A percentile compares a stretch with the other conserved stretches of the same genome.
These are phyloP conservation scores for Pestalotiopsis sp. DNA, from an alignment of 2,329 filamentous ascomycete genomes.

Conservation along the genomic window DNA sequence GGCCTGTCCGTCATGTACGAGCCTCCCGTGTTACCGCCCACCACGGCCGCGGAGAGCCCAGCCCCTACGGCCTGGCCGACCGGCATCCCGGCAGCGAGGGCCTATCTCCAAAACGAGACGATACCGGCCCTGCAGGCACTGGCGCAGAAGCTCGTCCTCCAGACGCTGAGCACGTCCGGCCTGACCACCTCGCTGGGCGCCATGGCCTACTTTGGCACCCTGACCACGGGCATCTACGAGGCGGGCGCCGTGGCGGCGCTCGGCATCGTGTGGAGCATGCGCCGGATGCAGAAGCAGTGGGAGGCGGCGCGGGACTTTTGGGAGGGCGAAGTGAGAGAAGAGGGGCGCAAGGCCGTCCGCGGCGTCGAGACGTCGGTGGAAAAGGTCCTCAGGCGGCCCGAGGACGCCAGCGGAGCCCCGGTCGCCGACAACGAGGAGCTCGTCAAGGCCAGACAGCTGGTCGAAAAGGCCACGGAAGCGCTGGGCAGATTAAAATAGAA, in stretches of 20 bases:
- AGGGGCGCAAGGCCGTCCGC: slow-evolving; percentile 64
- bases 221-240: slow-evolving; percentile 59
- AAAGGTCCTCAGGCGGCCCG: slow-evolving; percentile 40
- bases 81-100: slow-evolving; percentile 73
- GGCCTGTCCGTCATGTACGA: neutral
- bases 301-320: slow-evolving; percentile 62
- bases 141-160: slow-evolving; percentile 73
- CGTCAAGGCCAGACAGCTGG: slow-evolving; percentile 43
- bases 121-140: slow-evolving; percentile 73
- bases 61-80: slow-evolving; percentile 65
- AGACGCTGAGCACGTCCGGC: slow-evolving; percentile 73
- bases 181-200: slow-evolving; percentile 57
- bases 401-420: slow-evolving; percentile 24
- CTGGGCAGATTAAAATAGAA: slow-evolving; percentile 48
- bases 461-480: slow-evolving; percentile 52
- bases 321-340: slow-evolving; percentile 69
- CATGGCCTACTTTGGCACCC: slow-evolving; percentile 58
- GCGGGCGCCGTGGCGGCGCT: slow-evolving; percentile 64
- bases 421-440: slow-evolving; percentile 33
- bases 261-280: slow-evolving; percentile 61
- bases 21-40: neutral
- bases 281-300: slow-evolving; percentile 64
- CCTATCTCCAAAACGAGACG: slow-evolving; percentile 65
- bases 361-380: slow-evolving; percentile 57
- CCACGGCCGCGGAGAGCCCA: neutral